Evolutionary conservation across 2,329 filamentous ascomycete species (phyloP).

Genomic region (Fusarium goolgardi): DNA sequence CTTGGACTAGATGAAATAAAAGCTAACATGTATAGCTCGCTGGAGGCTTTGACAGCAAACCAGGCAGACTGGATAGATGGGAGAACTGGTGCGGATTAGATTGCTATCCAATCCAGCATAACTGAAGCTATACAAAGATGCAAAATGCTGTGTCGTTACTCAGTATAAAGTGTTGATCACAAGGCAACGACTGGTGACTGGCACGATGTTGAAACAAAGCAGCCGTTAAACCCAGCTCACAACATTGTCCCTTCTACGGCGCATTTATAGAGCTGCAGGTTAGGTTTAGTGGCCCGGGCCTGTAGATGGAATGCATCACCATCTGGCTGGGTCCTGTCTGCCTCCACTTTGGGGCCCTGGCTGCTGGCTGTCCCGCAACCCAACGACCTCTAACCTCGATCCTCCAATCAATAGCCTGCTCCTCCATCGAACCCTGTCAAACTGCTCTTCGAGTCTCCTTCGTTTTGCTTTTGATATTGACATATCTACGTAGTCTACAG

Average conservation of each 20-base stretch:
- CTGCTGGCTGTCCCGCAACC: constrained; percentile 24
- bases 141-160: neutral
- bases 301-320: constrained; percentile 34
- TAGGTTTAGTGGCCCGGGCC: constrained; percentile 17
- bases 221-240: neutral
- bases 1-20: too few relatives aligned
- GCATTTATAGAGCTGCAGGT: constrained; percentile 10
- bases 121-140: neutral
- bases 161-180: neutral
- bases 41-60: neutral
- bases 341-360: constrained; percentile 38
- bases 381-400: constrained; percentile 34
- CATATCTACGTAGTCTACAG: constrained; percentile 23
- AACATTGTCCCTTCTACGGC: neutral
- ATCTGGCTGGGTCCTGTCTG: constrained; percentile 23
- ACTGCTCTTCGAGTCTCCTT: constrained; percentile 43
- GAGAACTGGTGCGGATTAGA: neutral
- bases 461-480: constrained; percentile 42
- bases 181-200: neutral
- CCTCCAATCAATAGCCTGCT: constrained; percentile 45
- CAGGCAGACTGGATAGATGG: too few relatives aligned
- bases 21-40: neutral
- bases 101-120: neutral
- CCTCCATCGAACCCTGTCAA: constrained; percentile 42
- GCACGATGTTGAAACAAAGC: neutral